Percentiles rank a stretch among this genome's conserved stretches.
Evolutionary conservation across 257 asterid genomes (phyloP).

Genomic region (Eucommia ulmoides): DNA sequence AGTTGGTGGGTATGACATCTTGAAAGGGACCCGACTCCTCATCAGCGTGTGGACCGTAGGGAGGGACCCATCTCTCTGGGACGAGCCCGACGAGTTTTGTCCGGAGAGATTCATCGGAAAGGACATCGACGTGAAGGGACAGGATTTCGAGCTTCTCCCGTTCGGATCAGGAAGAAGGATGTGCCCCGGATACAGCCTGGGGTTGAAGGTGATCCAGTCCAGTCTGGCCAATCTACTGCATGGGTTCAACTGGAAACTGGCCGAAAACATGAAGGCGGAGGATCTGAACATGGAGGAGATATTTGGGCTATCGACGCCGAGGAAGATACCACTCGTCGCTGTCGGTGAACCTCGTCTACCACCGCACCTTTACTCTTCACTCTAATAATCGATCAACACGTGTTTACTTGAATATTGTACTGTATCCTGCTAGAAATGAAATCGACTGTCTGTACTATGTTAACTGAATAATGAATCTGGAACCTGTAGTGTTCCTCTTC

Average conservation of each 20-base stretch:
- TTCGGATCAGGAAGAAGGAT: conserved; percentile 40
- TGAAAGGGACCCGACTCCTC: conserved; percentile 20
- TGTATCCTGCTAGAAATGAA: no score
- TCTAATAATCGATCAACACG: no score
- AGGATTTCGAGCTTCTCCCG: conserved; percentile 24
- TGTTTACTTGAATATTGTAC: no score
- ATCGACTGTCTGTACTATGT: no score
- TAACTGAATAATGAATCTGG: no score
- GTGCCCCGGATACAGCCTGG: conserved; percentile 33
- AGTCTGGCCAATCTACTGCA: conserved; percentile 31
- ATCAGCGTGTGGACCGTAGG: conserved; percentile 27
- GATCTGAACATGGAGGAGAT: conserved; percentile 35
- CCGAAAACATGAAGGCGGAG: conserved; percentile 11
- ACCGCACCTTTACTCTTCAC: conserved; percentile 15
- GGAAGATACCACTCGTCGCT: conserved; percentile 19
- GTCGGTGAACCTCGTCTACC: conserved; percentile 33
- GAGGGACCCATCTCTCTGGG: conserved; percentile 30
- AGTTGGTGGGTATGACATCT: conserved; percentile 31
- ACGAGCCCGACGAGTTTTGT: conserved; percentile 22
- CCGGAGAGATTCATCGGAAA: conserved; percentile 27
- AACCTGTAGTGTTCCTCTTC: no score
- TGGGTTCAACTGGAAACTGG: conserved; percentile 29
- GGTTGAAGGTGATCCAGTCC: conserved; percentile 29
- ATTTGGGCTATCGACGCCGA: conserved; percentile 31
- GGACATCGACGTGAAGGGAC: conserved; percentile 24